These are phyloP conservation scores for Thermochaetoides thermophila DNA, from an alignment of 495 filamentous ascomycete genomes.

Conservation along the genomic window DNA sequence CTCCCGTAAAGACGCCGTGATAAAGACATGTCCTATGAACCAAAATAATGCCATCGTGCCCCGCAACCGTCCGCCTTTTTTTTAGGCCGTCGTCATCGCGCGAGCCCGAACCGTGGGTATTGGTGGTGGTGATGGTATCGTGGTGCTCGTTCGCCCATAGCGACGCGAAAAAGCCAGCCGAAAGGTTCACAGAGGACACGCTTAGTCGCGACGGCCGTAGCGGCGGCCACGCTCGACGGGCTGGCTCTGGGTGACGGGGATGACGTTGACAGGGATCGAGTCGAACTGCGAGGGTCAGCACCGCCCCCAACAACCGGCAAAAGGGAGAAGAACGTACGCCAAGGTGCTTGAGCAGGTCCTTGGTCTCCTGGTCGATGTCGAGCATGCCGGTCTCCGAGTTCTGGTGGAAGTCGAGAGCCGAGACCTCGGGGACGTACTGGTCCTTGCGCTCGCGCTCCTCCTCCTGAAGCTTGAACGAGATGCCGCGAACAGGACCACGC, in stretches of 20 bases:
- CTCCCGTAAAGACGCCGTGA: constrained; percentile 34
- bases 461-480: constrained; percentile 99
- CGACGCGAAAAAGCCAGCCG: constrained; percentile 8
- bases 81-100: constrained; percentile 6
- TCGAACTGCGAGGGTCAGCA: constrained; percentile 55
- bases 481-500: constrained; percentile 96
- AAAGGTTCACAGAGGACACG: constrained; percentile 4
- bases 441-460: constrained; percentile 99
- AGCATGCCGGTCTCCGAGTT: constrained; percentile 79
- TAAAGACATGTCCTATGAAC: constrained; percentile 27
- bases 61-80: constrained; percentile 6
- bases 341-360: constrained; percentile 94
- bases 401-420: constrained; percentile 92
- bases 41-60: constrained; percentile 21
- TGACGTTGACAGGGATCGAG: constrained; percentile 87
- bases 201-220: constrained; percentile 32
- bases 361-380: constrained; percentile 92
- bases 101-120: too few species aligned
- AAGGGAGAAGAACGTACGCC: constrained; percentile 56
- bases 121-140: constrained; percentile 7
- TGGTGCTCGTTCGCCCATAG: constrained; percentile 5
- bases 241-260: constrained; percentile 80
- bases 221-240: constrained; percentile 56
- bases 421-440: constrained; percentile 98
- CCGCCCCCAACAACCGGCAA: background rate